Evolutionary conservation across 805 yeast genomes (phyloP).

Genomic region (Dipodascus albidus): DNA sequence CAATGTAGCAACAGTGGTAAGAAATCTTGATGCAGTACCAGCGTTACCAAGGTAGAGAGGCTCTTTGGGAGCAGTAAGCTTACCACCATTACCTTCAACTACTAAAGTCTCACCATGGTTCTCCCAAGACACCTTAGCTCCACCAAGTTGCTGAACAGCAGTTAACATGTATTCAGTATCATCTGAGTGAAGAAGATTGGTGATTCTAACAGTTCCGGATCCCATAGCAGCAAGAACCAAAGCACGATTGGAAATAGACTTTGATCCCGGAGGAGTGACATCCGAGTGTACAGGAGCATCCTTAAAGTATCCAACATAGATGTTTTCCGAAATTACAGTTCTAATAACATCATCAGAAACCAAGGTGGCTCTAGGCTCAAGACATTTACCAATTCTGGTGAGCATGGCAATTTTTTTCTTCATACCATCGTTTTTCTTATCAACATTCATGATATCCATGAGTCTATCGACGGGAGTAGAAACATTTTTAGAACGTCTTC

Average conservation of each 20-base stretch:
- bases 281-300: slow-evolving; percentile 27
- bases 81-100: slow-evolving; percentile 72
- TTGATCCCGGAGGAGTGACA: slow-evolving; percentile 89
- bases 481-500: slow-evolving; percentile 56
- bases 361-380: slow-evolving; percentile 76
- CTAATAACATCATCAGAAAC: slow-evolving; percentile 73
- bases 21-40: slow-evolving; percentile 93
- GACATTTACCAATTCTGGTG: slow-evolving; percentile 78
- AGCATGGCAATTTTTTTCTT: slow-evolving; percentile 79
- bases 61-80: slow-evolving; percentile 47
- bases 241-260: slow-evolving; percentile 94
- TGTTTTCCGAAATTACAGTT: slow-evolving; percentile 74
- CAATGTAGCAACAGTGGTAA: slow-evolving; percentile 85
- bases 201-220: slow-evolving; percentile 68
- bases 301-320: slow-evolving; percentile 44
- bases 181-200: slow-evolving; percentile 86
- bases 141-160: slow-evolving; percentile 69
- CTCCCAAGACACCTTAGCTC: slow-evolving; percentile 73
- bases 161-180: slow-evolving; percentile 91
- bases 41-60: slow-evolving; percentile 90
- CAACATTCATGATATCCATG: slow-evolving; percentile 82
- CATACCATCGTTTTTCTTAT: slow-evolving; percentile 91
- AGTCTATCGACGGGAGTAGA: slow-evolving; percentile 67
- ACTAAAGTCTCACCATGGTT: slow-evolving; percentile 84
- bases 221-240: slow-evolving; percentile 87